A percentile compares a stretch with the other conserved stretches of the same genome.
phyloP scores from a whole-genome alignment of 345 rosid species.

The Geranium brycei region DNA sequence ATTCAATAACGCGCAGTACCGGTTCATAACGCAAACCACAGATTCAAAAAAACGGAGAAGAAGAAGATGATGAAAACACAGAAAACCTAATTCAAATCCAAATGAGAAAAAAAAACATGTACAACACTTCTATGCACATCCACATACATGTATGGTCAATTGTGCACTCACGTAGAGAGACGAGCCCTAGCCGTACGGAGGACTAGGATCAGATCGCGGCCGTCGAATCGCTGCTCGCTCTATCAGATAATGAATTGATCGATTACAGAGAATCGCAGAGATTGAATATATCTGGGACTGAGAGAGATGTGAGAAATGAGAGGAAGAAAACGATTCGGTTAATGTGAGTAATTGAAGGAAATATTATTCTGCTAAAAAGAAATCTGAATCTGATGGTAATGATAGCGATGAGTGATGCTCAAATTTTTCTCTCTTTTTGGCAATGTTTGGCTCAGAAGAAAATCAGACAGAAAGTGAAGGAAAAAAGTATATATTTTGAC shows the following conservation, averaged over 20 bases:
- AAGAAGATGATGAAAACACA: neutral
- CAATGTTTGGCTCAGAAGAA: neutral
- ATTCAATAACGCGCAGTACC: neutral
- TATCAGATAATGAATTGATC: neutral
- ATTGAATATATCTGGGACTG: neutral
- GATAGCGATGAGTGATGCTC: neutral
- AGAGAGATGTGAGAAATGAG: neutral
- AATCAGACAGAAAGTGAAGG: neutral
- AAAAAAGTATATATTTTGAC: neutral
- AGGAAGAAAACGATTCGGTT: neutral
- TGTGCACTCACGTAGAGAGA: constrained; percentile 17
- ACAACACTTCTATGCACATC: too few species aligned
- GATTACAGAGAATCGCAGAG: neutral
- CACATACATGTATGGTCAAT: neutral
- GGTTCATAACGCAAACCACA: neutral
- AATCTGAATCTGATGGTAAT: too few species aligned
- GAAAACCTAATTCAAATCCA: neutral
- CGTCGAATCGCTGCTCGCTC: constrained; percentile 18
- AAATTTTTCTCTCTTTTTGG: neutral
- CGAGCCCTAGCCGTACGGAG: constrained; percentile 28
- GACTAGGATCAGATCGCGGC: constrained; percentile 23
- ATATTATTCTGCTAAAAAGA: too few species aligned
- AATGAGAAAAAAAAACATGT: too few species aligned
- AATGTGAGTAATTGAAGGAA: too few species aligned
- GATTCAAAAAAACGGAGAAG: neutral